Base-by-base conservation (phyloP, 2,329 filamentous ascomycete genomes). In the Botrytis tulipae region DNA sequence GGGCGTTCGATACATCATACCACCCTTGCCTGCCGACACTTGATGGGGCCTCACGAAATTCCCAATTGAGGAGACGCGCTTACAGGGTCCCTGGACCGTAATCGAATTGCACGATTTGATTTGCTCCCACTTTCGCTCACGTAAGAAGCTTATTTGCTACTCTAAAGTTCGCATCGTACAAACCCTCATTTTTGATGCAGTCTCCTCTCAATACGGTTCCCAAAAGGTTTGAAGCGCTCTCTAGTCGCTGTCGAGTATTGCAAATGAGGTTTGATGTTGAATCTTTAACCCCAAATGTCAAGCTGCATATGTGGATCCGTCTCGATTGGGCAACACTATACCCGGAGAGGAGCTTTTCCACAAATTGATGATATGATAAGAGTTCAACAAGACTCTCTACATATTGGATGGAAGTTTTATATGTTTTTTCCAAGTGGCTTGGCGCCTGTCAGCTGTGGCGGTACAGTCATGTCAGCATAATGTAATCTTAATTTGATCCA, bases 1-100 rank as follows among this genome's bases (percentile, higher is more conserved):
- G 48, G 61, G 70, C 70, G 48, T 67, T 72, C 61, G 70, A 67
- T 72, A 67, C 59, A 72, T 72, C 70, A 72, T 25, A 54, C 48
- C 61, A 72, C 48, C 61, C 70, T 59, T 67, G 70, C 37, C 70
- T 67, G 70, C 70, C 67, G 70, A 72, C 48, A 72, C 61, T 46
- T 4, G 57, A 72, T 67, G 59, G 48, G 61, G 48, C 70, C 14
- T 67, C 54, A 42, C 20, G 35, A 66, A 72, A 4, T 46, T 54
- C 16, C 16, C 51, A 54, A 16, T 54, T 18, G n/a, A 29, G n/a
- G 6, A 18, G 51, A 54, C 51, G 14, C 6, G 51, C 51, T 54
- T 18, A 51, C 48, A 51, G 51, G 51, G 51, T 18, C 51, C 51
- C 14, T 9, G 51, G 14, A 18, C 51, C 51, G 29, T 29, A 8